Percentiles rank a stretch among this genome's conserved stretches.
Conservation (phyloP, 2,329 filamentous ascomycete species). For the Diaporthe ilicicola region DNA sequence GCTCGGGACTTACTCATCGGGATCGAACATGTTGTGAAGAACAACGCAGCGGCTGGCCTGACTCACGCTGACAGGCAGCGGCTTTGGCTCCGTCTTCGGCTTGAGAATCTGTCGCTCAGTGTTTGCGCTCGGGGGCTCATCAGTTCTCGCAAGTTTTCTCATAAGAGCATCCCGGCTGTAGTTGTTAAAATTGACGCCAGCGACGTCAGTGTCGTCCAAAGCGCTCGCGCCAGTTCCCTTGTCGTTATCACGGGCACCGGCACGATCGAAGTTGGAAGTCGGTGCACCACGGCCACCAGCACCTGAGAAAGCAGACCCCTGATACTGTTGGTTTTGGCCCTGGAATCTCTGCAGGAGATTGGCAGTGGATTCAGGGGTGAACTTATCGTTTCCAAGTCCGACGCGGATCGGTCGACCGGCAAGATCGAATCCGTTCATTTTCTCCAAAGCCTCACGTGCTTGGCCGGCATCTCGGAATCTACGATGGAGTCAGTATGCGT, state of each 20-base stretch:
- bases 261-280: conserved; percentile 88
- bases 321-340: conserved; percentile 79
- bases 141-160: conserved; percentile 96
- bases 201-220: conserved; percentile 96
- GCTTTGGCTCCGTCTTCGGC: conserved; percentile 79
- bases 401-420: conserved; percentile 97
- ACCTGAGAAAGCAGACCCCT: conserved; percentile 92
- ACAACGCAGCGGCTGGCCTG: conserved; percentile 94
- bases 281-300: conserved; percentile 87
- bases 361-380: conserved; percentile 95
- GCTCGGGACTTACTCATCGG: conserved; percentile 76
- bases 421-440: conserved; percentile 99
- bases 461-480: conserved; percentile 91
- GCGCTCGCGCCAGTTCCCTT: conserved; percentile 93
- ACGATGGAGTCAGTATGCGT: conserved; percentile 45
- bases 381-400: conserved; percentile 99
- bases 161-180: conserved; percentile 98
- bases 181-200: conserved; percentile 99
- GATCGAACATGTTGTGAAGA: conserved; percentile 94
- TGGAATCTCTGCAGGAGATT: conserved; percentile 93
- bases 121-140: conserved; percentile 75
- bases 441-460: conserved; percentile 93
- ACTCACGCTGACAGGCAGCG: conserved; percentile 85
- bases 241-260: conserved; percentile 86
- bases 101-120: conserved; percentile 78